These are phyloP conservation scores for Suillus discolor DNA, from an alignment of 768 basidiomycete genomes.

Conservation along the genomic window DNA sequence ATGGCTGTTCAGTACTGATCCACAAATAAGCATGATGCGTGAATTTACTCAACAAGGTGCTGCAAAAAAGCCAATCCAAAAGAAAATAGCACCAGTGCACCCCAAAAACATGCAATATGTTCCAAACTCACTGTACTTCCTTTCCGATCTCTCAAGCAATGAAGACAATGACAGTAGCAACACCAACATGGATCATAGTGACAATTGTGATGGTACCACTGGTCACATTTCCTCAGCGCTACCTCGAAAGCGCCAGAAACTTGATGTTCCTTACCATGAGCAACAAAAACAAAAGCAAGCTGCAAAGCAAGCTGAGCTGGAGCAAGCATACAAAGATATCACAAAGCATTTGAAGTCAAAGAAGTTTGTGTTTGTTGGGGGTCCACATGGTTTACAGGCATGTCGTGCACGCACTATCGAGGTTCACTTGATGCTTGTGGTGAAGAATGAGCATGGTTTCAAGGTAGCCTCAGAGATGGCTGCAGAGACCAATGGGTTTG, in stretches of 20 bases:
- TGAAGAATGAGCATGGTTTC: conserved; percentile 24
- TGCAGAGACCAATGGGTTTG: conserved; percentile 35
- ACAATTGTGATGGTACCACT: not conserved
- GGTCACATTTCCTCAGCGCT: not conserved
- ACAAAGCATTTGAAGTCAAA: conserved; percentile 25
- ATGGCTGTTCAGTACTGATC: not conserved
- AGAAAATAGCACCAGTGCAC: not conserved
- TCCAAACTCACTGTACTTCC: not conserved
- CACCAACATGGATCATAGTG: not conserved
- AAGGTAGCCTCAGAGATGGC: conserved; percentile 29
- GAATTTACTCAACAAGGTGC: not conserved
- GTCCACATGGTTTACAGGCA: conserved; percentile 31
- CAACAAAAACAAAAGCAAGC: conserved; percentile 4
- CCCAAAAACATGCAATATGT: not conserved
- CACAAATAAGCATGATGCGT: not conserved
- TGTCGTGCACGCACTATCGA: conserved; percentile 29
- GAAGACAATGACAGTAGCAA: not conserved
- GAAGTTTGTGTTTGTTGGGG: conserved; percentile 26
- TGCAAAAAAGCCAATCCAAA: not conserved
- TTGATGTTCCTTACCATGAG: not conserved
- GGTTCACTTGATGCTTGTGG: conserved; percentile 31
- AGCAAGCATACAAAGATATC: conserved; percentile 13
- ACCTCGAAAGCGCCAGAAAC: conserved; percentile 1
- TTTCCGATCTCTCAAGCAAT: not conserved
- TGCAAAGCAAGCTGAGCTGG: not conserved